Base-by-base conservation (phyloP, 768 basidiomycete genomes). In the Naganishia randhawae region DNA sequence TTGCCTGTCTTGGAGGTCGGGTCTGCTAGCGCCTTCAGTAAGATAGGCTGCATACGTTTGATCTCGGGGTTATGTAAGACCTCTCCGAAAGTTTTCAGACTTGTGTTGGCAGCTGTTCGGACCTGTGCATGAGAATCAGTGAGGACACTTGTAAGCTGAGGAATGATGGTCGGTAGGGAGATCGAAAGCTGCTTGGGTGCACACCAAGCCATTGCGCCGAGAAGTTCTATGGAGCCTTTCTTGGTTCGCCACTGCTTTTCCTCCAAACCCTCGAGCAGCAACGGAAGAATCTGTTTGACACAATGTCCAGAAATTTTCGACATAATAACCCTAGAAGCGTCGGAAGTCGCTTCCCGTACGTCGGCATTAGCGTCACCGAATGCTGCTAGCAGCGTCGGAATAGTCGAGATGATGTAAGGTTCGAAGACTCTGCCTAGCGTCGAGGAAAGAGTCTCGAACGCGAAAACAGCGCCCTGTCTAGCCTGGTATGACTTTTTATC, bases 191-290 rank as follows among this genome's bases (percentile, higher is more conserved):
- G 96, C 42, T 87, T 86, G 1, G 95, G 96, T 10, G 96, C 92
- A 77, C 94, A 95, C 80, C 95, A 98, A 0, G 96, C 96, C 94
- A 98, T 98, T 85, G 93, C 90, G 27, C 96, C 96, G 68, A 99
- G 82, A 7, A 98, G 81, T 77, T 99, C 96, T 69, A 98, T 97
- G 8, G 94, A 94, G 1, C 95, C 96, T 79, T 84, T 83, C 82
- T 98, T 98, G 0, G 92, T 91, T 16, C 96, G 85, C 96, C 96
- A 98, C 75, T 98, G 95, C 77, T 95, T 97, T 79, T 98, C 96
- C 72, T 98, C 94, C 62, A 98, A 82, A 27, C 93, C 94, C 42
- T 88, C 88, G 11, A 99, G 83, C 25, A 99, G 79, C 1, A 89
- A 88, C 0, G 96, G 95, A 17, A 98, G 81, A 69, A 99, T 92